Conservation (phyloP, 2,329 filamentous ascomycete genomes). For the Monosporascus sp. region DNA sequence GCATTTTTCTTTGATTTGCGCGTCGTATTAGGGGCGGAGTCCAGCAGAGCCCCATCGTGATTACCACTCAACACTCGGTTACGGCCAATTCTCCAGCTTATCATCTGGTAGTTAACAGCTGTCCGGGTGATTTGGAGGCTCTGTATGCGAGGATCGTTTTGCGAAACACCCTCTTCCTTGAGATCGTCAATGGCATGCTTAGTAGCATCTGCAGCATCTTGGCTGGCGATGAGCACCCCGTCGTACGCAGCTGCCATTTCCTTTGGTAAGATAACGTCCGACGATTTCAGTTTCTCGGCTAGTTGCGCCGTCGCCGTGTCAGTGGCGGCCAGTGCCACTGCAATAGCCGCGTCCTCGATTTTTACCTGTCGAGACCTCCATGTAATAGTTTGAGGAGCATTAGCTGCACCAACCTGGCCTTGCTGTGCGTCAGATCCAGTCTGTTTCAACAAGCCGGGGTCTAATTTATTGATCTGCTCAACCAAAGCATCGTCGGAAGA, state of each 20-base stretch:
- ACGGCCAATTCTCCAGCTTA: slow-evolving; percentile 90
- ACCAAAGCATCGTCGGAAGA: slow-evolving; percentile 57
- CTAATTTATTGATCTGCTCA: slow-evolving; percentile 62
- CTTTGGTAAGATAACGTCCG: slow-evolving; percentile 42
- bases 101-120: slow-evolving; percentile 87
- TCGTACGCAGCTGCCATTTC: slow-evolving; percentile 87
- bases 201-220: slow-evolving; percentile 90
- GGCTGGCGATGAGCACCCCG: slow-evolving; percentile 80
- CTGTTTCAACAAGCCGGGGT: slow-evolving; percentile 62
- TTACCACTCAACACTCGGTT: slow-evolving; percentile 85
- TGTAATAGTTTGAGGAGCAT: slow-evolving; percentile 67
- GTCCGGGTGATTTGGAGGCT: slow-evolving; percentile 87
- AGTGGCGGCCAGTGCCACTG: slow-evolving; percentile 72
- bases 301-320: slow-evolving; percentile 47
- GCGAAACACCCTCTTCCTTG: slow-evolving; percentile 73
- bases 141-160: slow-evolving; percentile 84
- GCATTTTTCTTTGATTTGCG: slow-evolving; percentile 52
- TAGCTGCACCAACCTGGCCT: slow-evolving; percentile 43
- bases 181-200: slow-evolving; percentile 92
- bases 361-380: slow-evolving; percentile 85
- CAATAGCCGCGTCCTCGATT: slow-evolving; percentile 89
- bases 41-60: slow-evolving; percentile 65
- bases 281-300: slow-evolving; percentile 40
- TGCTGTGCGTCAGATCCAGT: slow-evolving; percentile 43
- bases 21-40: slow-evolving; percentile 38